Percentiles rank a stretch among this genome's conserved stretches.
Conservation (phyloP, 345 rosid species). For the Eucalyptus cladocalyx region DNA sequence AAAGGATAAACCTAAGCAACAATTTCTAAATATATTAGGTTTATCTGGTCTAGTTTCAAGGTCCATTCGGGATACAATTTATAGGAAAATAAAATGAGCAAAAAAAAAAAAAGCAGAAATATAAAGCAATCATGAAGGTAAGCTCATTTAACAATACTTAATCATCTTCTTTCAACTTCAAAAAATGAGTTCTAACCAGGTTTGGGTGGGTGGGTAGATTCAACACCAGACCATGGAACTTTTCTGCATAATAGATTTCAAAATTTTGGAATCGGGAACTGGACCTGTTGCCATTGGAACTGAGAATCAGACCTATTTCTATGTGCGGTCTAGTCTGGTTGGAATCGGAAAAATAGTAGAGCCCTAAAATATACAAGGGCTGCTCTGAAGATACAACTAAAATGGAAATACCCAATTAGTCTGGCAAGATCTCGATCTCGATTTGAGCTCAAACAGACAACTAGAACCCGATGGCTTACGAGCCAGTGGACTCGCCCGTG, state of each 20-base stretch:
- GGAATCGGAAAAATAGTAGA: accelerated
- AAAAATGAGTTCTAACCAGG: too few relatives aligned
- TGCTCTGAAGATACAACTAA: not conserved
- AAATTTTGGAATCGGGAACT: not conserved
- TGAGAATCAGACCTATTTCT: not conserved
- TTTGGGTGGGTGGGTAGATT: too few relatives aligned
- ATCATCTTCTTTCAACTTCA: not conserved
- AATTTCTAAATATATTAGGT: not conserved
- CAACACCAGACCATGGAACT: not conserved
- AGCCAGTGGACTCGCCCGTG: not conserved
- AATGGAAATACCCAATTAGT: not conserved
- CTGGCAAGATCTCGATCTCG: not conserved
- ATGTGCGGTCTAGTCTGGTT: not conserved
- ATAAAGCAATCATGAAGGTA: not conserved
- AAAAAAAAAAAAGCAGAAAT: too few relatives aligned
- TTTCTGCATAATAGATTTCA: too few relatives aligned
- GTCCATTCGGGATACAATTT: too few relatives aligned
- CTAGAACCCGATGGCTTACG: not conserved
- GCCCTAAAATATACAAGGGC: not conserved
- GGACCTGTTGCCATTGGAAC: not conserved
- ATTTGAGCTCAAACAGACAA: not conserved
- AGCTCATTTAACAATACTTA: not conserved
- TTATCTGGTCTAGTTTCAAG: not conserved
- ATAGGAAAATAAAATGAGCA: too few relatives aligned
- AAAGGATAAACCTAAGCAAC: not conserved